Percentiles rank a stretch among this genome's conserved stretches.
These are phyloP conservation scores for Rauvolfia tetraphylla DNA, from an alignment of 257 asterid species.

Conservation along the genomic window DNA sequence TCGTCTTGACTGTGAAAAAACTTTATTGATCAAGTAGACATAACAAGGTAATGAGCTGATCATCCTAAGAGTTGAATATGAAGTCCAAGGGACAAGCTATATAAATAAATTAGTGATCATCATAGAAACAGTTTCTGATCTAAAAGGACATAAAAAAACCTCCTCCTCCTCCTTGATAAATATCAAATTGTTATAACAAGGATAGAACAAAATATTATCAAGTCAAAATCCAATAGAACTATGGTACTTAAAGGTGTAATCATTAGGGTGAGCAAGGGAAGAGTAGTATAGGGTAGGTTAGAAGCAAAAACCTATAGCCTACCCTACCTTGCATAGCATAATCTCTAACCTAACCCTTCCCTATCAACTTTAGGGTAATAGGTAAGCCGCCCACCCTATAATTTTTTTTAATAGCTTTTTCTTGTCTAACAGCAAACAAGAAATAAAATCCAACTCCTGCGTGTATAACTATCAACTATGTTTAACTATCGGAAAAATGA, in stretches of 20 bases:
- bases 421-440: too few relatives aligned
- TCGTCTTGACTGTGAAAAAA: neutral
- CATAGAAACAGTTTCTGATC: neutral
- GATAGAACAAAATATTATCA: neutral
- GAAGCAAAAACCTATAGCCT: too few relatives aligned
- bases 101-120: neutral
- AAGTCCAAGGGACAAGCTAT: neutral
- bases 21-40: neutral
- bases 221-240: neutral
- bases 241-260: neutral
- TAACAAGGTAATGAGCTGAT: neutral
- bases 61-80: neutral
- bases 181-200: neutral
- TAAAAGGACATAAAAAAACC: neutral
- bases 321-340: too few relatives aligned
- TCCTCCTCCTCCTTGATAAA: neutral
- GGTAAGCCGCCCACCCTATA: too few relatives aligned
- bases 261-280: too few relatives aligned
- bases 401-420: too few relatives aligned
- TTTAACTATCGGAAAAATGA: too few relatives aligned
- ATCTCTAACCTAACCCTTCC: too few relatives aligned
- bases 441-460: too few relatives aligned
- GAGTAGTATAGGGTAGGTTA: too few relatives aligned
- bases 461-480: too few relatives aligned
- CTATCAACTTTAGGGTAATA: too few relatives aligned